Conservation (phyloP, 2,329 filamentous ascomycete genomes). For the Botrytis fabae region DNA sequence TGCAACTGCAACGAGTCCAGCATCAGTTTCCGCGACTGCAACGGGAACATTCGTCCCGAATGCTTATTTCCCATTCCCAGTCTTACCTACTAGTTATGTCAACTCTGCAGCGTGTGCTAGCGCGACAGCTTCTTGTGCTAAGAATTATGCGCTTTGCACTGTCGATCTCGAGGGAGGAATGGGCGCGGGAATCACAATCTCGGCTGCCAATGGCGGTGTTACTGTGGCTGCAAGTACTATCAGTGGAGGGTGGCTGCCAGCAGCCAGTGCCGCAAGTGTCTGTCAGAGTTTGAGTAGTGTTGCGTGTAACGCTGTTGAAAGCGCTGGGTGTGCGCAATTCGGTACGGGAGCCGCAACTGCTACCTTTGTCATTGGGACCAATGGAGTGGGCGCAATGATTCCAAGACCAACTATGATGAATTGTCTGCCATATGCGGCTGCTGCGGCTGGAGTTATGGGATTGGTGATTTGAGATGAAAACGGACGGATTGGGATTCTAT, state of each 20-base stretch:
- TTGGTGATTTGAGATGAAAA: slow-evolving; percentile 9
- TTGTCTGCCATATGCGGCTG: slow-evolving; percentile 18
- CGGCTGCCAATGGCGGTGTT: slow-evolving; percentile 54
- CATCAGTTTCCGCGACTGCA: slow-evolving; percentile 31
- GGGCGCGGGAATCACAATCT: slow-evolving; percentile 55
- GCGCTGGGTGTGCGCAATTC: slow-evolving; percentile 37
- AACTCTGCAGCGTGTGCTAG: slow-evolving; percentile 54
- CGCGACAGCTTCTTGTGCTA: slow-evolving; percentile 53
- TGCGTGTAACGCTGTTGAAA: slow-evolving; percentile 48
- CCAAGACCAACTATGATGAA: slow-evolving; percentile 20
- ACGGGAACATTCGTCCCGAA: slow-evolving; percentile 56
- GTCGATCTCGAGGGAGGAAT: slow-evolving; percentile 48
- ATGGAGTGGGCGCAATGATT: slow-evolving; percentile 13
- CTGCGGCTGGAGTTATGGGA: slow-evolving; percentile 17
- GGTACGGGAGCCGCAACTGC: slow-evolving; percentile 26
- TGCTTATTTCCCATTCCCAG: slow-evolving; percentile 60
- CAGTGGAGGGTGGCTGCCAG: slow-evolving; percentile 43
- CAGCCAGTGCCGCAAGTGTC: slow-evolving; percentile 52
- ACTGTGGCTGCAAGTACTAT: slow-evolving; percentile 47
- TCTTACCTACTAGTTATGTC: slow-evolving; percentile 52
- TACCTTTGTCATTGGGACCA: slow-evolving; percentile 19
- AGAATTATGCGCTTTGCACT: slow-evolving; percentile 57
- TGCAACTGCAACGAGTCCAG: slow-evolving; percentile 20
- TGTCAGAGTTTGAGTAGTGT: slow-evolving; percentile 56
- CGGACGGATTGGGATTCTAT: not conserved